Evolutionary conservation across 208 protist species (phyloP).

Genomic region (Leptomonas pyrrhocoris): DNA sequence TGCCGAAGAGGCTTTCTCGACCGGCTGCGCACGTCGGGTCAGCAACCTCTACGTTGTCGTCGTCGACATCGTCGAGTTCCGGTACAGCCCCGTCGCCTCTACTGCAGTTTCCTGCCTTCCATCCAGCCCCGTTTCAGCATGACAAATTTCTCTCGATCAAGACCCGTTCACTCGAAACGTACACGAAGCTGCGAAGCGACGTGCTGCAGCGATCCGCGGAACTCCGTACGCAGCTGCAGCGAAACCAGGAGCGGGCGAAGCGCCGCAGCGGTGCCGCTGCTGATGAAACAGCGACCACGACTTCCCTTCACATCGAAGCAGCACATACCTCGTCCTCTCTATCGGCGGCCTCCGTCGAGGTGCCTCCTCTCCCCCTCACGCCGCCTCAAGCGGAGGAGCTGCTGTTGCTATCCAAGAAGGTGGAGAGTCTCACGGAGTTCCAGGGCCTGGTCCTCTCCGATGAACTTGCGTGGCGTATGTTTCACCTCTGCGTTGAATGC

Average conservation of each 20-base stretch:
- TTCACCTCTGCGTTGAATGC: constrained; percentile 54
- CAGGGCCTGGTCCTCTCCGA: constrained; percentile 74
- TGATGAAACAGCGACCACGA: too few relatives aligned
- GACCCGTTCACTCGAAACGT: constrained; percentile 55
- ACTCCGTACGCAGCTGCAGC: constrained; percentile 24
- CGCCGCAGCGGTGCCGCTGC: not conserved
- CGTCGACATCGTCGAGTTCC: not conserved
- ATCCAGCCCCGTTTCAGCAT: constrained; percentile 52
- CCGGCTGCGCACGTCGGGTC: not conserved
- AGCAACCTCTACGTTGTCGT: not conserved
- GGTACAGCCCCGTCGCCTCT: constrained; percentile 4
- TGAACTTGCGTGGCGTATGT: constrained; percentile 59
- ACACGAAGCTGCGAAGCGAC: constrained; percentile 49
- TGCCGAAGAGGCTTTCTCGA: constrained; percentile 6
- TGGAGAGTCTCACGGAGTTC: constrained; percentile 41
- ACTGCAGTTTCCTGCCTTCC: constrained; percentile 49
- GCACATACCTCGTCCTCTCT: not conserved
- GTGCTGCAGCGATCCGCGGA: constrained; percentile 46
- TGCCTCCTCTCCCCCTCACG: constrained; percentile 31
- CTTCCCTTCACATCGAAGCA: not conserved
- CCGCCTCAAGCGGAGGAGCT: constrained; percentile 55
- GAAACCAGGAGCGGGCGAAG: constrained; percentile 10
- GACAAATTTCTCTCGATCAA: constrained; percentile 86
- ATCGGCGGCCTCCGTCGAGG: not conserved
- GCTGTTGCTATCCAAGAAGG: constrained; percentile 47